Percentiles rank a stretch among this genome's conserved stretches.
Evolutionary conservation across 805 yeast species (phyloP).

Genomic region (Candida vaughaniae): DNA sequence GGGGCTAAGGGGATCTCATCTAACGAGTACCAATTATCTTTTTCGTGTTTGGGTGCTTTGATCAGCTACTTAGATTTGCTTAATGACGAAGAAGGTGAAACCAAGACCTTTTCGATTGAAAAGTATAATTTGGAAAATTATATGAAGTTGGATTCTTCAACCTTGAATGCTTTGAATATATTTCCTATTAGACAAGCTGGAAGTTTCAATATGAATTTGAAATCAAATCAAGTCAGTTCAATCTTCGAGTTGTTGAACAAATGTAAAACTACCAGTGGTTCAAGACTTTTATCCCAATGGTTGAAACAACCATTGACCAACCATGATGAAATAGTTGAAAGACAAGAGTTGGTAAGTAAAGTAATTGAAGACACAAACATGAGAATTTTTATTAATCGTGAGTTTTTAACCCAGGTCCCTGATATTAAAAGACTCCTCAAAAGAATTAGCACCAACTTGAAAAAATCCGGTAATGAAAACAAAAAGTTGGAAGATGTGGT

Average conservation of each 20-base stretch:
- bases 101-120: slow-evolving; percentile 55
- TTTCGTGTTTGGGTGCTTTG: slow-evolving; percentile 66
- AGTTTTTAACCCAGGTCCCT: slow-evolving; percentile 71
- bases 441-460: slow-evolving; percentile 47
- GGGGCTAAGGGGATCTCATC: slow-evolving; percentile 53
- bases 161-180: slow-evolving; percentile 81
- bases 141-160: slow-evolving; percentile 90
- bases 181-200: slow-evolving; percentile 52
- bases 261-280: slow-evolving; percentile 88
- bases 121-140: slow-evolving; percentile 73
- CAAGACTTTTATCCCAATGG: slow-evolving; percentile 89
- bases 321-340: slow-evolving; percentile 51
- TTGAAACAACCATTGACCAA: slow-evolving; percentile 90
- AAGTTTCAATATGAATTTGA: slow-evolving; percentile 14
- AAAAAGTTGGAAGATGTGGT: slow-evolving; percentile 87
- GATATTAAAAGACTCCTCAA: slow-evolving; percentile 77
- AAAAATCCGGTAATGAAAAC: slow-evolving; percentile 33
- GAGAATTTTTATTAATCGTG: slow-evolving; percentile 64
- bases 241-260: slow-evolving; percentile 81
- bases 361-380: slow-evolving; percentile 68
- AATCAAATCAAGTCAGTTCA: slow-evolving; percentile 40
- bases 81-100: slow-evolving; percentile 37
- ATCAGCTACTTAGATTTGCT: slow-evolving; percentile 66
- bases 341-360: slow-evolving; percentile 76
- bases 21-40: slow-evolving; percentile 48